Evolutionary conservation across 495 filamentous ascomycete genomes (phyloP).

Genomic region (Xylaria bambusicola): DNA sequence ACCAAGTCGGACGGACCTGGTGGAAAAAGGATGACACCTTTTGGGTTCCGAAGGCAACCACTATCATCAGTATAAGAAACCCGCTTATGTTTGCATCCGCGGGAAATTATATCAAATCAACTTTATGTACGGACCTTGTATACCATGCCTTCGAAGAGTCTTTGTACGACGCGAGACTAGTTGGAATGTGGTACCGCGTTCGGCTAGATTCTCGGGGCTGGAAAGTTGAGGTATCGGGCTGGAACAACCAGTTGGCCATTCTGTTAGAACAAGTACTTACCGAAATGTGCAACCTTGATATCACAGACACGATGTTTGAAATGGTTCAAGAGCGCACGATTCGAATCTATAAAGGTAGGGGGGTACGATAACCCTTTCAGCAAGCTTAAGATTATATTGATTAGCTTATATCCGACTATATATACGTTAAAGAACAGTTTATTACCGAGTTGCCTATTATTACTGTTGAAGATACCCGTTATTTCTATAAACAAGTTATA

Average conservation of each 20-base stretch:
- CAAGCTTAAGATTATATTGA: conserved; percentile 84
- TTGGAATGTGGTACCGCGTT: conserved; percentile 83
- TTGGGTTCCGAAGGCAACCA: conserved; percentile 94
- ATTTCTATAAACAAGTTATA: conserved; percentile 79
- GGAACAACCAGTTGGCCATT: conserved; percentile 93
- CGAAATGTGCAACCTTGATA: conserved; percentile 80
- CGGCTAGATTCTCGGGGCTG: conserved; percentile 68
- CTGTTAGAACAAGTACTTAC: conserved; percentile 86
- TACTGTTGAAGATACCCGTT: conserved; percentile 69
- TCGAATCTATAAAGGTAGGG: conserved; percentile 78
- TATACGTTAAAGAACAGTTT: conserved; percentile 80
- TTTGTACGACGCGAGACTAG: conserved; percentile 93
- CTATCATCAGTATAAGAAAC: conserved; percentile 80
- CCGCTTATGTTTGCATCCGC: conserved; percentile 76
- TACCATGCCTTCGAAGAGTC: conserved; percentile 90
- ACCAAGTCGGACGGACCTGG: conserved; percentile 80
- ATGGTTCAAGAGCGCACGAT: conserved; percentile 86
- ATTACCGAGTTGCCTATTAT: conserved; percentile 76
- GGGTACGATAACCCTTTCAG: conserved; percentile 82
- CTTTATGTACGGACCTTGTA: conserved; percentile 83
- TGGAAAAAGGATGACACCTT: conserved; percentile 98
- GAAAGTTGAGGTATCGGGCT: conserved; percentile 79
- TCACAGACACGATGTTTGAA: conserved; percentile 81
- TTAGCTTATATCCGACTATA: conserved; percentile 74
- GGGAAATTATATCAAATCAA: conserved; percentile 71